Evolutionary conservation across 805 yeast genomes (phyloP), one percentile per base, ranked within the genome.

Genomic region (Teunomyces funiuensis): DNA sequence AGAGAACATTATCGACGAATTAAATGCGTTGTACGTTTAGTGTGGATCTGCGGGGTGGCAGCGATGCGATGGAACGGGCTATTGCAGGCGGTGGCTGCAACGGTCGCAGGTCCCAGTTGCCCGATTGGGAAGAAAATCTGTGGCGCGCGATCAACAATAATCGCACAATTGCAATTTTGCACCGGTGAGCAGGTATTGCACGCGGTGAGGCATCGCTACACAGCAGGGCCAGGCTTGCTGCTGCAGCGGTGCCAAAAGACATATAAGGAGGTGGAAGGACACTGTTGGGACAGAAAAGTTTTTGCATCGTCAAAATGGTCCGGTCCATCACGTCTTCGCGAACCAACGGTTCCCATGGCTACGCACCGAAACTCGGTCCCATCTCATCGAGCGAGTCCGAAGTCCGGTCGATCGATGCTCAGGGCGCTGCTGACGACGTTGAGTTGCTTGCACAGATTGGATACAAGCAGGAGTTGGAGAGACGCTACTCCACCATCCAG

Each of bases 381-480:
- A 28, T 41, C 14, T 31, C 37, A 4, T 41, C 44, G 10, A 20
- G n/a, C 3, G 25, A 33, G 16, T 41, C 41, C 7, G 40, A 41
- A n/a, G 9, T 17, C 15, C 25, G 41, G 11, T 9, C 20, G 4
- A 36, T 43, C 18, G 39, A 44, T 30, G 40, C 38, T 5, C 11
- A 16, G 26, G 19, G 36, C 4, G 50, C 50, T 6, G 42, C 34
- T 9, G 42, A 40, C 23, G 58, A 34, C 63, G 65, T 45, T 52
- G 65, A 64, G 33, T 57, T 69, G 38, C 60, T 75, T 42, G 74
- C 71, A 11, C 78, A 79, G 47, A 76, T 84, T 40, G 90, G 90
- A 7, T 83, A 84, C 58, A 80, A 80, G 55, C 84, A 81, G 54
- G 89, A 84, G 53, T 64, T 83, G 37, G 69, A 69, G 34, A 74